Base-by-base conservation (phyloP, 176 grass and related monocot species). In the Oryza coarctata region DNA sequence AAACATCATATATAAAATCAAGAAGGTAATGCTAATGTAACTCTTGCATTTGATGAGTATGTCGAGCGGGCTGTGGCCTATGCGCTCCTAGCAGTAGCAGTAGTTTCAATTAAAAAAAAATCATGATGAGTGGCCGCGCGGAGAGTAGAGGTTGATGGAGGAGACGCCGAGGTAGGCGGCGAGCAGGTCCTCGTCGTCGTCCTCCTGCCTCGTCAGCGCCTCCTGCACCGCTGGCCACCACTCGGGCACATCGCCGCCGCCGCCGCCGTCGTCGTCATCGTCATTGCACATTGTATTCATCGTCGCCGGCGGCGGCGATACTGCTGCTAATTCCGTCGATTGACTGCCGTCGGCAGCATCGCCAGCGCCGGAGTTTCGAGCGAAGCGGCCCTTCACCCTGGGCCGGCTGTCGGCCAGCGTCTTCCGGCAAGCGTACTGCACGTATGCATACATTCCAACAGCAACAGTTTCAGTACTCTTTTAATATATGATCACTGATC, bases 391-490 rank as follows among this genome's bases (percentile, higher is more conserved):
- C 82, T 91, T 92, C 72, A 94, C 94, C 71, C 94, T 65, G 6
- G 89, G 92, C 38, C 90, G 87, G 35, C 92, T 97, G 75, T 97
- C 94, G 9, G 94, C 94, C 0, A 97, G 86, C 11, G 92, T 94
- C 90, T 94, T 97, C 83, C 92, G 84, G 87, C 94, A 94, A 76
- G 92, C 92, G 39, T 97, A 97, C 94, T 97, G 55, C 18, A 22
- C 8, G 49, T 1, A 22, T 7, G 43, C 43, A 22, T 52, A 2
- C 12, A 10, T 12, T 43, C 35, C 41, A 43, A 12, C 8, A 12
- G 8, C 11, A 10, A 3, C 41, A 43, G 11, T 43, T 12, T 43
- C 11, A 43, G 41, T 43, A n/a, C n/a, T n/a, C n/a, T n/a, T n/a
- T n/a, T n/a, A n/a, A n/a, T n/a, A n/a, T n/a, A n/a, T n/a, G n/a